Evolutionary conservation across 176 grass and related monocot genomes (phyloP).

Genomic region (Paspalum notatum): DNA sequence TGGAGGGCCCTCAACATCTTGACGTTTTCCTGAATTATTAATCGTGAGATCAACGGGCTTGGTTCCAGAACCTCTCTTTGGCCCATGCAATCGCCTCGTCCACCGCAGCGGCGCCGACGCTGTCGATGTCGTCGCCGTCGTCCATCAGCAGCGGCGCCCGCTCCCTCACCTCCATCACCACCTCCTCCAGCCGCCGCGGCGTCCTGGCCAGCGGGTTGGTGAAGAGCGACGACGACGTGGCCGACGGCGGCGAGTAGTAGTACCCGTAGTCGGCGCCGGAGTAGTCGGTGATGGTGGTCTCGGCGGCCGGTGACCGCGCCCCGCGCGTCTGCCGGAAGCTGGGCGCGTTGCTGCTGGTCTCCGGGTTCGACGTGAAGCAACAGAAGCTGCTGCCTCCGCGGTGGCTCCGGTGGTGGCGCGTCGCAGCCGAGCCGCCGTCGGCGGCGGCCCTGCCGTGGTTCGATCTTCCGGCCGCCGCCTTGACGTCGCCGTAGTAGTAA

Average conservation of each 20-base stretch:
- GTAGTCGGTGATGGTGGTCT: slow-evolving; percentile 48
- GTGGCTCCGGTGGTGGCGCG: slow-evolving; percentile 21
- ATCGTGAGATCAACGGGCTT: slow-evolving; percentile 14
- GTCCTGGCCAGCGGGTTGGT: slow-evolving; percentile 43
- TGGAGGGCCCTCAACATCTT: neutral
- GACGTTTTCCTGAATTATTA: neutral
- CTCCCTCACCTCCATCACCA: slow-evolving; percentile 45
- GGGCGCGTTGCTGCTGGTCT: slow-evolving; percentile 56
- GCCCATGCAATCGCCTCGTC: slow-evolving; percentile 95
- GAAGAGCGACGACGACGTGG: slow-evolving; percentile 57
- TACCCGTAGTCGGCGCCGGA: slow-evolving; percentile 51
- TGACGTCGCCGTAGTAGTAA: slow-evolving; percentile 38
- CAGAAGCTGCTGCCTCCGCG: slow-evolving; percentile 57
- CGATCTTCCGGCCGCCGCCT: slow-evolving; percentile 8
- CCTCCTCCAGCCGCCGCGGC: slow-evolving; percentile 39
- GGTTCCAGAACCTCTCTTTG: slow-evolving; percentile 77
- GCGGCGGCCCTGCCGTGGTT: slow-evolving; percentile 36
- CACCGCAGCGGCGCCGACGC: slow-evolving; percentile 49
- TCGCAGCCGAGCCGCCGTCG: neutral
- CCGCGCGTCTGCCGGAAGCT: slow-evolving; percentile 65
- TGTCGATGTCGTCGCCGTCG: slow-evolving; percentile 55
- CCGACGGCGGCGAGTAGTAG: slow-evolving; percentile 66
- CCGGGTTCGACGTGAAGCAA: slow-evolving; percentile 66
- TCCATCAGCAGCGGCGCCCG: slow-evolving; percentile 55
- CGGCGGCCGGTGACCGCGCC: slow-evolving; percentile 27